Conservation (phyloP, 2,329 filamentous ascomycete genomes). For the Colletotrichum tanaceti region DNA sequence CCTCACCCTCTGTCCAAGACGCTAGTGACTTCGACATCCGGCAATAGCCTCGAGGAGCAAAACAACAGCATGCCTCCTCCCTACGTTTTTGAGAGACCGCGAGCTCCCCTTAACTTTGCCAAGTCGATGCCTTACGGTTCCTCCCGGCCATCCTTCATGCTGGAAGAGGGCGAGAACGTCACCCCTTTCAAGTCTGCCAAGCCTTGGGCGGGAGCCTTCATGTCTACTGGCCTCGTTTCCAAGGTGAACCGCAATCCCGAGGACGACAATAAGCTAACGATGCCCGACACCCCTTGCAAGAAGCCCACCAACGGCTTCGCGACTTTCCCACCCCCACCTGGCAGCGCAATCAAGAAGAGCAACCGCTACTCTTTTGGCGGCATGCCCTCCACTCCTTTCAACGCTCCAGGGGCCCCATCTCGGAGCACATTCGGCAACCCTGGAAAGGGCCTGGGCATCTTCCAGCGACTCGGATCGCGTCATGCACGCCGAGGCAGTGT, state of each 20-base stretch:
- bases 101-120: conserved; percentile 69
- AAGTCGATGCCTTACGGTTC: conserved; percentile 78
- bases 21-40: conserved; percentile 87
- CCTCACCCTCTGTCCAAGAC: conserved; percentile 89
- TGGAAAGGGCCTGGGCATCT: conserved; percentile 73
- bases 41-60: conserved; percentile 80
- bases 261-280: conserved; percentile 71
- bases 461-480: conserved; percentile 65
- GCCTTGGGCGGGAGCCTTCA: conserved; percentile 85
- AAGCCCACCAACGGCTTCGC: conserved; percentile 78
- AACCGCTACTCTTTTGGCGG: conserved; percentile 78
- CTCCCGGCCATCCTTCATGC: conserved; percentile 47
- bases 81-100: conserved; percentile 66
- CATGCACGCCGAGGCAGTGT: conserved; percentile 74
- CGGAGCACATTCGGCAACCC: conserved; percentile 65
- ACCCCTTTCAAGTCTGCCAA: conserved; percentile 76
- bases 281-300: conserved; percentile 97
- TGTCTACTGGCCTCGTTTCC: conserved; percentile 93
- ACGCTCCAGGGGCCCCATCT: conserved; percentile 62
- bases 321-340: conserved; percentile 70
- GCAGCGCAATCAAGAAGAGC: conserved; percentile 72
- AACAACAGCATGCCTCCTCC: conserved; percentile 58
- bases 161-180: conserved; percentile 37
- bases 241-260: conserved; percentile 91
- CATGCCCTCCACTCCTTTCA: conserved; percentile 84